Conservation (phyloP, 2,329 filamentous ascomycete genomes). For the Pseudogymnoascus destructans region DNA sequence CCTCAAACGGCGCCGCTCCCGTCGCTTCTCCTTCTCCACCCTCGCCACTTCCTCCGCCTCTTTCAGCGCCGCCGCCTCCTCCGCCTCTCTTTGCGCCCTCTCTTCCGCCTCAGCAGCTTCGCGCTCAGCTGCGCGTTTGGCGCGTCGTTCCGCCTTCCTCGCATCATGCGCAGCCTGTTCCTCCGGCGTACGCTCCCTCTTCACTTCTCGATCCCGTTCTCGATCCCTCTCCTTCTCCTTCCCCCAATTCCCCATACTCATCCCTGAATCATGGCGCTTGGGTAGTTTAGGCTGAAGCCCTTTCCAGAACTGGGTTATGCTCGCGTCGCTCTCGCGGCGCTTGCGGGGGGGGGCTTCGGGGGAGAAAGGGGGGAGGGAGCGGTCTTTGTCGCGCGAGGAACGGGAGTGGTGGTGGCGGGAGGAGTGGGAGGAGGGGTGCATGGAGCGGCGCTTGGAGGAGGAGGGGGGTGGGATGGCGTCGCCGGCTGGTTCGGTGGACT, state of each 20-base stretch:
- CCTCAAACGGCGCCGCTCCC: neutral
- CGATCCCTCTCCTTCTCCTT: slow-evolving; percentile 11
- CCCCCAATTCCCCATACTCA: slow-evolving; percentile 19
- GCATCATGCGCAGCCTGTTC: slow-evolving; percentile 24
- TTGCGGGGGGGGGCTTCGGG: slow-evolving; percentile 16
- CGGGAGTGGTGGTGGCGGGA: neutral
- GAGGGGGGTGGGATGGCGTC: slow-evolving; percentile 9
- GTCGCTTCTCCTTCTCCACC: neutral
- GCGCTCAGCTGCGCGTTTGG: neutral
- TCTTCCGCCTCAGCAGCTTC: neutral
- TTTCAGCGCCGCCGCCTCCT: neutral
- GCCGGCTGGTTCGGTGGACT: slow-evolving; percentile 14
- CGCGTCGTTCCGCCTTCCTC: slow-evolving; percentile 20
- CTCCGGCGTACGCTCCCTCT: slow-evolving; percentile 20
- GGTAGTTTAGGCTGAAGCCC: slow-evolving; percentile 14
- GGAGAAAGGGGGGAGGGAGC: slow-evolving; percentile 13
- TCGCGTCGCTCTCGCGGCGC: slow-evolving; percentile 19
- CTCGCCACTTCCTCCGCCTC: neutral
- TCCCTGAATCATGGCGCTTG: slow-evolving; percentile 22
- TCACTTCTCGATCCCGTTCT: neutral
- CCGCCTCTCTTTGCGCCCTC: neutral
- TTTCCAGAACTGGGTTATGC: slow-evolving; percentile 14
- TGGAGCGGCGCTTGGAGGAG: slow-evolving; percentile 11
- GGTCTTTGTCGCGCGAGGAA: slow-evolving; percentile 1
- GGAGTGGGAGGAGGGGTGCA: neutral